Conservation (phyloP, 345 rosid species). For the Capsella bursapastoris region DNA sequence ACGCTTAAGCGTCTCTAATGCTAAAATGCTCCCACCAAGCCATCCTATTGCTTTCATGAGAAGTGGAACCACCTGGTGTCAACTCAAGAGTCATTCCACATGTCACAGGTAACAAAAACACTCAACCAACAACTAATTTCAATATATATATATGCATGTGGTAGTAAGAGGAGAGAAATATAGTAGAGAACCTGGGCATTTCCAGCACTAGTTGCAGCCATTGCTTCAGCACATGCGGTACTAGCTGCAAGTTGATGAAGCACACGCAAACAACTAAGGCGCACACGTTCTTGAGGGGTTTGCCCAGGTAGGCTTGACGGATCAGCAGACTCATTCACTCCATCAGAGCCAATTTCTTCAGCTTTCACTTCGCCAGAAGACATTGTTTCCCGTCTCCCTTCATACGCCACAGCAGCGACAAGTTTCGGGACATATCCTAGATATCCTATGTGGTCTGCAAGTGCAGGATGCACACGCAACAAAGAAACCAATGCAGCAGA, state of each 20-base stretch:
- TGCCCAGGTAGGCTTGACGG: constrained; percentile 60
- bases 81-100: constrained; percentile 35
- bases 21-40: constrained; percentile 99
- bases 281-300: constrained; percentile 96
- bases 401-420: constrained; percentile 96
- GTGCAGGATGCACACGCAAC: constrained; percentile 97
- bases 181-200: constrained; percentile 69
- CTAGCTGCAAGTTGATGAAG: constrained; percentile 99
- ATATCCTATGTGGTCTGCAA: constrained; percentile 96
- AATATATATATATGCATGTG: not conserved
- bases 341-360: constrained; percentile 55
- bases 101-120: constrained; percentile 10
- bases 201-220: constrained; percentile 98
- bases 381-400: constrained; percentile 92
- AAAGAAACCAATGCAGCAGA: constrained; percentile 99
- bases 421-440: constrained; percentile 99
- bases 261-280: constrained; percentile 97
- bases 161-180: constrained; percentile 17
- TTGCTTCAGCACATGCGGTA: constrained; percentile 96
- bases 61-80: constrained; percentile 91
- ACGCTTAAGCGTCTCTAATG: constrained; percentile 94
- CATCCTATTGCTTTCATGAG: constrained; percentile 99
- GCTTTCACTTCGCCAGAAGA: constrained; percentile 66
- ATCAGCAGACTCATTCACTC: constrained; percentile 59
- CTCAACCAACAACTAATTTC: not conserved